Evolutionary conservation across 352 stramenopile genomes (phyloP), one percentile per base, ranked within the genome.

Genomic region (Paralagenidium karlingii): DNA sequence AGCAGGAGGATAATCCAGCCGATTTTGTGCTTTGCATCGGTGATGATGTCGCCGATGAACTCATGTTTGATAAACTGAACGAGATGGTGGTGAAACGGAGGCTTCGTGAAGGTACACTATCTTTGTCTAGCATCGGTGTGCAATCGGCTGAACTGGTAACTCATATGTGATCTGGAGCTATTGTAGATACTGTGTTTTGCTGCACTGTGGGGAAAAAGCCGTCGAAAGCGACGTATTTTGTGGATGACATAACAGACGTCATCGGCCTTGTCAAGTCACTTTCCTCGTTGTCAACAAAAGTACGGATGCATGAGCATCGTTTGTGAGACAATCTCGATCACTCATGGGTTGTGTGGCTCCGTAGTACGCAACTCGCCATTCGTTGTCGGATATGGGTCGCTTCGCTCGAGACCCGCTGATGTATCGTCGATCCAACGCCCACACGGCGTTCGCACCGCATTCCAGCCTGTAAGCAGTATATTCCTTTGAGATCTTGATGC

Each of bases 141-240:
- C 11, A 19, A 40, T 32, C 15, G 11, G 11, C 15, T 19, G 10
- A 20, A 24, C 34, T 32, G 11, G 34, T 32, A 11, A 13, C 37
- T n/a, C 34, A 29, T 12, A 48, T 9, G 31, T n/a, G 13, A 31
- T 34, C 12, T 22, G 19, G n/a, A 42, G 39, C 20, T 32, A 48
- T 54, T 24, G 45, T 65, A 76, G 66, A 84, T 37, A 90, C 77
- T 58, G 69, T 94, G 20, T 97, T 96, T 40, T 98, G 94, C 1
- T 95, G 83, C 49, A 98, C 94, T 0, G 94, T 99, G 10, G 96
- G 96, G 2, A 96, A 98, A 53, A 99, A 99, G 53, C 94, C 94
- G 5, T 97, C 86, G 24, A 93, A 94, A 39, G 96, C 96, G 2
- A 73, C 94, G 20, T 97, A 93, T 48, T 99, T 95, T 49, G 51